Evolutionary conservation across 2,329 filamentous ascomycete genomes (phyloP), one percentile per base, ranked within the genome.

Genomic region (Cyanodermella asteris): DNA sequence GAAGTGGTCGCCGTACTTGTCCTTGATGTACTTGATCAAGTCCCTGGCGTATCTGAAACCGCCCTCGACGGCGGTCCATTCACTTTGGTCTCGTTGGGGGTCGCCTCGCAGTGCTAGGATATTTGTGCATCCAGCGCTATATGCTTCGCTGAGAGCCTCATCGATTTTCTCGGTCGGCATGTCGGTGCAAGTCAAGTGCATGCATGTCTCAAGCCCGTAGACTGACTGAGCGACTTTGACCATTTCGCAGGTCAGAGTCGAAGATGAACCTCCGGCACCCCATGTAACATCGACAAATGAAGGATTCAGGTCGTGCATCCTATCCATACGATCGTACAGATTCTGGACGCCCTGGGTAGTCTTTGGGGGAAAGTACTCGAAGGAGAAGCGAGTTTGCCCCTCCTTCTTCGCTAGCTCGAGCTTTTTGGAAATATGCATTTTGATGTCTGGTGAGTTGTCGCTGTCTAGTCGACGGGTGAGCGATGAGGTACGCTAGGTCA

Each of bases 321-420:
- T 81, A 53, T 97, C 87, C 77, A 97, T 94, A 45, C 87, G 78
- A 41, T 97, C 87, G 61, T 97, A 97, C 30, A 97, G 71, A 50
- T 97, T 97, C 56, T 97, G 87, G 8, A 97, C 84, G 61, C 87
- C 87, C 55, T 87, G 78, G 7, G 78, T 75, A 6, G 87, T 97
- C 59, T 97, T 97, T 19, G 87, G 87, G 25, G 87, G 87, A 54
- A 97, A 97, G 61, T 91, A 97, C 51, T 97, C 87, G 58, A 97
- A 97, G 31, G 87, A 97, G 61, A 93, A 93, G 45, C 81, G 87
- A 29, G 82, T 74, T 42, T 74, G 66, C 46, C 71, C 69, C 42
- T 72, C 68, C 54, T 65, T 64, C 52, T 81, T 69, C 50, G 82
- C 72, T 40, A 84, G 74, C 38, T 66, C 60, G 42, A 97, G 64